A percentile compares a stretch with the other conserved stretches of the same genome.
These are phyloP conservation scores for Casuarina equisetifolia DNA, from an alignment of 306 rosid genomes.

Conservation along the genomic window DNA sequence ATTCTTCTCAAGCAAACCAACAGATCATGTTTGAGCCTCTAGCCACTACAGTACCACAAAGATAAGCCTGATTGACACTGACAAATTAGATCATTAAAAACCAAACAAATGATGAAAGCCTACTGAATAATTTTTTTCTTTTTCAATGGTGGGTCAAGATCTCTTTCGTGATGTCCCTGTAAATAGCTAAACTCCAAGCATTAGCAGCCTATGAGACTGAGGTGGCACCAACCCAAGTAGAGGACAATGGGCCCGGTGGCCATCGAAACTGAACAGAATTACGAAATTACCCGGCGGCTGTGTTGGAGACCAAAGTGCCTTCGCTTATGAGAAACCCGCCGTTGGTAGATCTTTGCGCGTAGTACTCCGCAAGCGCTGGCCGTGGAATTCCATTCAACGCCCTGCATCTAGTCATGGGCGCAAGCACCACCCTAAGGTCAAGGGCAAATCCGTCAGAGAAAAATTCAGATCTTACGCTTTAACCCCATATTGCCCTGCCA, in stretches of 20 bases:
- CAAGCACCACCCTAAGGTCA: constrained; percentile 52
- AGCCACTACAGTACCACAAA: neutral
- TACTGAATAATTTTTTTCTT: too few relatives aligned
- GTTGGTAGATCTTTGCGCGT: constrained; percentile 47
- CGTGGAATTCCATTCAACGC: constrained; percentile 48
- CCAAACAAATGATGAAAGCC: too few relatives aligned
- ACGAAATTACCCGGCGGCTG: constrained; percentile 51
- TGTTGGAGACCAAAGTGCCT: constrained; percentile 48
- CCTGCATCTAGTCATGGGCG: constrained; percentile 61
- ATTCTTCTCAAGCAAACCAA: neutral
- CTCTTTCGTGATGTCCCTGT: too few relatives aligned
- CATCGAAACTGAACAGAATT: neutral
- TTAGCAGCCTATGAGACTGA: neutral
- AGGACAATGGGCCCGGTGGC: neutral
- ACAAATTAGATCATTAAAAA: too few relatives aligned
- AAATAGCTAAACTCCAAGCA: too few relatives aligned
- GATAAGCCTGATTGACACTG: too few relatives aligned
- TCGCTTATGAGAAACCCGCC: constrained; percentile 57
- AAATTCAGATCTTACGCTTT: neutral
- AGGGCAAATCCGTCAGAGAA: constrained; percentile 2
- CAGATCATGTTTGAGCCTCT: neutral
- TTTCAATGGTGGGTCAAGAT: too few relatives aligned
- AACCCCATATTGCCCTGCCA: neutral
- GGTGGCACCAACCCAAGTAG: neutral
- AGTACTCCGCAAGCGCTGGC: constrained; percentile 44